Percentiles rank a stretch among this genome's conserved stretches.
Evolutionary conservation across 2,329 filamentous ascomycete genomes (phyloP).

Genomic region (Allantophomopsis lycopodina): DNA sequence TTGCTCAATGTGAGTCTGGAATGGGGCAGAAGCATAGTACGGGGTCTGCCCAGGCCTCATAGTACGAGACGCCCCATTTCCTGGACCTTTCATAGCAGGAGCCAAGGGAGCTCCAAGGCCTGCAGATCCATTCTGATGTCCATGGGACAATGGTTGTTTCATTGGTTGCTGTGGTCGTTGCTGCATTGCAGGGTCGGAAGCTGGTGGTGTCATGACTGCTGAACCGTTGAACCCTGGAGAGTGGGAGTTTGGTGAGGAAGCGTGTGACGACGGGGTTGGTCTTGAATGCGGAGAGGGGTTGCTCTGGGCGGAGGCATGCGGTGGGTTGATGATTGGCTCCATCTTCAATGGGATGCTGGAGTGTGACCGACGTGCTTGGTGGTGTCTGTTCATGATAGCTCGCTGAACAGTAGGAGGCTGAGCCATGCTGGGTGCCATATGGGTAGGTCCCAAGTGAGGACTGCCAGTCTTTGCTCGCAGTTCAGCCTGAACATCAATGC

Average conservation of each 20-base stretch:
- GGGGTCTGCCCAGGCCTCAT: constrained; percentile 14
- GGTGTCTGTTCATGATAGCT: constrained; percentile 66
- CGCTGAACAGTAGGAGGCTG: constrained; percentile 68
- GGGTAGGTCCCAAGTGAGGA: constrained; percentile 60
- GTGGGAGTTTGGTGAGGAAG: constrained; percentile 49
- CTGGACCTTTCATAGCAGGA: constrained; percentile 13
- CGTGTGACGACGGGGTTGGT: constrained; percentile 71
- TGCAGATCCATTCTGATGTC: constrained; percentile 10
- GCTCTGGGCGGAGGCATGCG: constrained; percentile 22
- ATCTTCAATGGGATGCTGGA: constrained; percentile 66
- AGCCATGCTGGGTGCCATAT: constrained; percentile 53
- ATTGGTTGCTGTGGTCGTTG: constrained; percentile 29
- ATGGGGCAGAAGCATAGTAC: constrained; percentile 70
- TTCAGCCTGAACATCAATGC: constrained; percentile 95
- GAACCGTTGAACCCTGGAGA: constrained; percentile 48
- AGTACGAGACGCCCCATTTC: constrained; percentile 13
- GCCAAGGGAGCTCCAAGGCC: constrained; percentile 11
- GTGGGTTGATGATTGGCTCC: constrained; percentile 36
- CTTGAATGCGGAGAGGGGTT: constrained; percentile 60
- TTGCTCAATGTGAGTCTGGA: constrained; percentile 90
- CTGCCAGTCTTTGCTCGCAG: constrained; percentile 85
- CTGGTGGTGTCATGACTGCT: constrained; percentile 46
- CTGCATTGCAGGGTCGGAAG: constrained; percentile 38
- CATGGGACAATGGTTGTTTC: constrained; percentile 14
- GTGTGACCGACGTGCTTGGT: constrained; percentile 54